Evolutionary conservation across 176 grass and related monocot genomes (phyloP).

Genomic region (Phoenix roebelenii): DNA sequence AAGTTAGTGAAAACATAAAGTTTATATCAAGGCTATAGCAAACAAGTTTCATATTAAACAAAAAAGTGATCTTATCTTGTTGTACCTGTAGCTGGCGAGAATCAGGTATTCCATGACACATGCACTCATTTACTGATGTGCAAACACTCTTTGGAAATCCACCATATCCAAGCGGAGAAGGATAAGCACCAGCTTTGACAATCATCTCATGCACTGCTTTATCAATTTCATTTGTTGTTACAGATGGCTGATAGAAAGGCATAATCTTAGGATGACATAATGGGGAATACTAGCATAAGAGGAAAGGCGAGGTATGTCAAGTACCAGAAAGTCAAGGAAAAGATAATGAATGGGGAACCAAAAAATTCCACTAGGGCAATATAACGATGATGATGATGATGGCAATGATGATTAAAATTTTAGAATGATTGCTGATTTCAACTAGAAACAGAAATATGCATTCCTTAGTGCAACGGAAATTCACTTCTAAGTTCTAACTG

Average conservation of each 20-base stretch:
- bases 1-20: neutral
- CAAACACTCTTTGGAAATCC: constrained; percentile 94
- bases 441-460: too few relatives aligned
- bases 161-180: constrained; percentile 90
- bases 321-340: neutral
- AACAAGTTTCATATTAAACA: neutral
- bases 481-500: too few relatives aligned
- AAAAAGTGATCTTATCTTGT: neutral
- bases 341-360: neutral
- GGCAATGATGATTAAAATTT: too few relatives aligned
- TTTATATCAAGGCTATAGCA: too few relatives aligned
- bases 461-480: too few relatives aligned
- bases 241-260: constrained; percentile 64
- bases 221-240: constrained; percentile 99
- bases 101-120: constrained; percentile 98
- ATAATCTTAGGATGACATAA: constrained; percentile 3
- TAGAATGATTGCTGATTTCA: too few relatives aligned
- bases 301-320: neutral
- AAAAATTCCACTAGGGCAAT: too few relatives aligned
- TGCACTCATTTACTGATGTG: constrained; percentile 95
- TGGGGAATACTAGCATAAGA: neutral
- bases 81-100: constrained; percentile 71
- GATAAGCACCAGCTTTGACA: constrained; percentile 83
- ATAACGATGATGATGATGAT: too few relatives aligned
- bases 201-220: constrained; percentile 99